Conservation (phyloP, 257 asterid genomes). For the Primulina huaijiensis region DNA sequence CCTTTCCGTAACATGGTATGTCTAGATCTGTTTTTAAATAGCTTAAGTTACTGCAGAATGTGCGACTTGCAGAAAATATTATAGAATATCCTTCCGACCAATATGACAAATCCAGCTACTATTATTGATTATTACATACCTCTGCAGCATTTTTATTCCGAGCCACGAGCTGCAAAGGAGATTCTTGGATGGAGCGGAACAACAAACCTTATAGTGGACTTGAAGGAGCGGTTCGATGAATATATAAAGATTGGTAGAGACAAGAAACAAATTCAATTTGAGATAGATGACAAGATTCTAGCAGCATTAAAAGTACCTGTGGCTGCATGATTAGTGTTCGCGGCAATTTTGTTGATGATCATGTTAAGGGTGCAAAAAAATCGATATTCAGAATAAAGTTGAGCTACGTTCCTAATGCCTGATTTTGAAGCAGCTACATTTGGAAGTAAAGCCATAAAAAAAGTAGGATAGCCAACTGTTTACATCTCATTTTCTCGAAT, state of each 20-base stretch:
- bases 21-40: background rate
- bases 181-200: slow-evolving; percentile 79
- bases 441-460: background rate
- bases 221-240: slow-evolving; percentile 82
- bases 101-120: background rate
- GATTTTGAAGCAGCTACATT: background rate
- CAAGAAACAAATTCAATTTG: slow-evolving; percentile 72
- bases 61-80: background rate
- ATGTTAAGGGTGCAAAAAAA: background rate
- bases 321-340: slow-evolving; percentile 46
- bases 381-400: background rate
- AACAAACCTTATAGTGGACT: slow-evolving; percentile 68
- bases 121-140: slow-evolving; percentile 2
- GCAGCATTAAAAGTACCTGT: slow-evolving; percentile 73
- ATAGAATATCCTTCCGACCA: background rate
- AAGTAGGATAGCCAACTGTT: background rate
- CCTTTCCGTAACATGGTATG: slow-evolving; percentile 95
- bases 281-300: slow-evolving; percentile 84
- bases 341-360: slow-evolving; percentile 2
- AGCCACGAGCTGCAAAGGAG: slow-evolving; percentile 93
- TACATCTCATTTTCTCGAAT: background rate
- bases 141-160: slow-evolving; percentile 88
- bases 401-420: background rate
- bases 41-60: background rate
- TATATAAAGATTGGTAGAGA: slow-evolving; percentile 91